Evolutionary conservation across 2,329 filamentous ascomycete genomes (phyloP).

Genomic region (Albophoma yamanashiensis): DNA sequence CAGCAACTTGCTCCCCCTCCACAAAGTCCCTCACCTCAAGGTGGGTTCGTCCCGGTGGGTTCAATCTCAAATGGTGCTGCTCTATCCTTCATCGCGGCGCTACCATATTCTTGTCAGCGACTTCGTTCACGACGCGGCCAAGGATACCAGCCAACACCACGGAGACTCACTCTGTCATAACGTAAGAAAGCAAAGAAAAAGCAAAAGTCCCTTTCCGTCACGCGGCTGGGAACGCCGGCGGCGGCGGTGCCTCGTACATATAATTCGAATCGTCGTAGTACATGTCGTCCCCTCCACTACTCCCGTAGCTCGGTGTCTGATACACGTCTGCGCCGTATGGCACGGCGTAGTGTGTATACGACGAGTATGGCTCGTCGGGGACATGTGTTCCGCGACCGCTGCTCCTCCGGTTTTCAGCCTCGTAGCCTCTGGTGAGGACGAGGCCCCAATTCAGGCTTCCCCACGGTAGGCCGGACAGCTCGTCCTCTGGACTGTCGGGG

Average conservation of each 20-base stretch:
- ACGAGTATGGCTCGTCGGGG: constrained; percentile 21
- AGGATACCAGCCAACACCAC: neutral
- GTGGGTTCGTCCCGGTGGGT: neutral
- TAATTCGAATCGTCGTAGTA: constrained; percentile 19
- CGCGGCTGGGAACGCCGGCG: constrained; percentile 1
- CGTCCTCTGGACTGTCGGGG: constrained; percentile 31
- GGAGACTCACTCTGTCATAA: neutral
- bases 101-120: neutral
- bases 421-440: constrained; percentile 39
- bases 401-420: constrained; percentile 32
- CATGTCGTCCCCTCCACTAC: constrained; percentile 20
- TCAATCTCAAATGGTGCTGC: neutral
- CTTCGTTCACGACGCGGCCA: neutral
- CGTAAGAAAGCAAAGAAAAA: neutral
- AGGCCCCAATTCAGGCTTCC: constrained; percentile 54
- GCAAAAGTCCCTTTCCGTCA: neutral
- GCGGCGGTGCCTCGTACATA: constrained; percentile 13
- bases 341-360: constrained; percentile 15
- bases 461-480: constrained; percentile 60
- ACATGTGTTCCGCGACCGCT: constrained; percentile 26
- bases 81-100: neutral
- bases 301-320: constrained; percentile 21
- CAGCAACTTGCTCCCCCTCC: neutral
- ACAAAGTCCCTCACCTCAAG: neutral
- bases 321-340: constrained; percentile 11